These are phyloP conservation scores for Tolypocladium capitatum DNA, from an alignment of 2,329 filamentous ascomycete genomes.

Conservation along the genomic window DNA sequence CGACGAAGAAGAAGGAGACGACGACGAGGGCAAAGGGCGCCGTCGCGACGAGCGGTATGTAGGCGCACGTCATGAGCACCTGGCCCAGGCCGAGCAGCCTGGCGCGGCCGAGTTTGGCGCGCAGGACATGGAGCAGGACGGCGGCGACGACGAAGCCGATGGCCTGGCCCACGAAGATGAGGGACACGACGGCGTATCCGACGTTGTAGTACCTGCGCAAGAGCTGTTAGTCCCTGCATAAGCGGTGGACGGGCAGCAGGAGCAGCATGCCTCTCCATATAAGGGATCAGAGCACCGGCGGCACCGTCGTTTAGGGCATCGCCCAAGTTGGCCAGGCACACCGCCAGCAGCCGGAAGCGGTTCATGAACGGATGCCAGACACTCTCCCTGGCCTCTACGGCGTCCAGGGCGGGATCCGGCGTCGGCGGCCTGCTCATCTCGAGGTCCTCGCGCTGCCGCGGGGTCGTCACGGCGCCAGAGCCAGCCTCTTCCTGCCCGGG, in stretches of 20 bases:
- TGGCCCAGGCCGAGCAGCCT: constrained; percentile 48
- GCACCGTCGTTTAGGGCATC: constrained; percentile 65
- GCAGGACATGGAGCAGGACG: constrained; percentile 51
- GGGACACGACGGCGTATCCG: constrained; percentile 63
- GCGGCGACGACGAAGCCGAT: constrained; percentile 64
- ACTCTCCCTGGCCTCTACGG: constrained; percentile 37
- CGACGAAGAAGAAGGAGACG: constrained; percentile 54
- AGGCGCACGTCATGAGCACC: constrained; percentile 43
- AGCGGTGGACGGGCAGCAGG: background rate
- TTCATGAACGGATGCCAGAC: constrained; percentile 53
- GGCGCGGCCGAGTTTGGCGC: constrained; percentile 50
- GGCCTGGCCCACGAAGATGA: constrained; percentile 71
- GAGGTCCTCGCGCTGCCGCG: constrained; percentile 18
- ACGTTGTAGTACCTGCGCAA: constrained; percentile 49
- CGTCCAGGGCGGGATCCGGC: constrained; percentile 22
- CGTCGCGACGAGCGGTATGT: constrained; percentile 49
- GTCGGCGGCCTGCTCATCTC: constrained; percentile 42
- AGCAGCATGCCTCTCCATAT: constrained; percentile 49
- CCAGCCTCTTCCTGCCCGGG: constrained; percentile 2
- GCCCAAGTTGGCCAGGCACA: constrained; percentile 52
- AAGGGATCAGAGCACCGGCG: constrained; percentile 67
- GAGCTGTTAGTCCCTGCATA: background rate
- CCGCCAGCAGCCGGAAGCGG: constrained; percentile 51
- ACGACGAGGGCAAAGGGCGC: constrained; percentile 61
- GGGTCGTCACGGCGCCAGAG: constrained; percentile 5